These are phyloP conservation scores for Blakeslea trispora DNA, from an alignment of 371 early-diverging fungal species.

Conservation along the genomic window DNA sequence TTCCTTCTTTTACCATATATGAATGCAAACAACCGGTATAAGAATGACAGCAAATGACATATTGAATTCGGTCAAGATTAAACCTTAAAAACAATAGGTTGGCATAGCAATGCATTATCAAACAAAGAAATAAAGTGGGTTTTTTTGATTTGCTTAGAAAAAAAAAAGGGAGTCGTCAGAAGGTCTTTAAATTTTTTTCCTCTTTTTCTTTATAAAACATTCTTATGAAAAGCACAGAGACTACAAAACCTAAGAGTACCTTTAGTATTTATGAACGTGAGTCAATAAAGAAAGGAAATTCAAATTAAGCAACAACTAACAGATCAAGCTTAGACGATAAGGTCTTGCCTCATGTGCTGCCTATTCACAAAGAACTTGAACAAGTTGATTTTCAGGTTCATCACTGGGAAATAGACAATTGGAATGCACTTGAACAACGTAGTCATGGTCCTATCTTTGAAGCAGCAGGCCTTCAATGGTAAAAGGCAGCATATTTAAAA, in stretches of 20 bases:
- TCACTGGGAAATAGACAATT: conserved; percentile 63
- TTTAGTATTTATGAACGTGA: conserved; percentile 23
- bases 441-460: conserved; percentile 60
- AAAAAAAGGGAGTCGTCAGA: neutral
- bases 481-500: neutral
- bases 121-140: too few species aligned
- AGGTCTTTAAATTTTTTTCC: neutral
- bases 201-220: neutral
- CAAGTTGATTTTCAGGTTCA: conserved; percentile 52
- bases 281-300: too few species aligned
- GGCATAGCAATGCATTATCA: too few species aligned
- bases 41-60: too few species aligned
- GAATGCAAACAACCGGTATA: too few species aligned
- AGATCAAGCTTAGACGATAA: conserved; percentile 26
- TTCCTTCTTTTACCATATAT: too few species aligned
- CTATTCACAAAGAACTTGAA: conserved; percentile 43
- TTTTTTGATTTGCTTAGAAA: neutral
- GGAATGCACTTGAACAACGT: conserved; percentile 53
- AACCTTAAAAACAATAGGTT: too few species aligned
- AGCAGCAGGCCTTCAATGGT: conserved; percentile 65
- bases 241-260: neutral
- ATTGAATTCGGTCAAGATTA: too few species aligned
- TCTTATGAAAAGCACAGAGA: neutral
- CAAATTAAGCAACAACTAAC: too few species aligned
- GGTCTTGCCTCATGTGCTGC: conserved; percentile 34